These are phyloP conservation scores for Selaginella tamariscina DNA, from an alignment of 75 land plant genomes.

Conservation along the genomic window DNA sequence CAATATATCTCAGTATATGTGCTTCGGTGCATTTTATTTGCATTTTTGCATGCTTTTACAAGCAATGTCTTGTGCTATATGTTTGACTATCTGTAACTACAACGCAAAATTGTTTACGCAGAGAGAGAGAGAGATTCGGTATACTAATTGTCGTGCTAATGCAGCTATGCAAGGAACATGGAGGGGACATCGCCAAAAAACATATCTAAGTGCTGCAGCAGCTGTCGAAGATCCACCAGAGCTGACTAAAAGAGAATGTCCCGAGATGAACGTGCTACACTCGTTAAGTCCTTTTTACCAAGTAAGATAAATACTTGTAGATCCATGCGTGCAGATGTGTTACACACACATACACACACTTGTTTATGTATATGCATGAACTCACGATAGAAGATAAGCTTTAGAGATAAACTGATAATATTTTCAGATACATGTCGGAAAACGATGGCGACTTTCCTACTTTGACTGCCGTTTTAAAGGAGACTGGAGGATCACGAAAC, in stretches of 20 bases:
- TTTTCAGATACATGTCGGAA: conserved; percentile 21
- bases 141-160: too few relatives aligned
- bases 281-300: neutral
- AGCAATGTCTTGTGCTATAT: too few relatives aligned
- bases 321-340: neutral
- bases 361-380: too few relatives aligned
- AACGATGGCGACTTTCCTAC: conserved; percentile 24
- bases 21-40: too few relatives aligned
- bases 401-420: neutral
- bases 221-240: neutral
- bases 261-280: neutral
- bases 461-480: conserved; percentile 18
- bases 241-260: neutral
- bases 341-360: too few relatives aligned
- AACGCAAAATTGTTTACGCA: too few relatives aligned
- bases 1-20: too few relatives aligned
- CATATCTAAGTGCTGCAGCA: neutral
- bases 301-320: neutral
- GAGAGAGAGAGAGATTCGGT: too few relatives aligned
- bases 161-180: neutral
- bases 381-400: neutral
- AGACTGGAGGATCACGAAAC: conserved; percentile 21
- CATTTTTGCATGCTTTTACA: too few relatives aligned
- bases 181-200: neutral
- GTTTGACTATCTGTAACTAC: too few relatives aligned